Evolutionary conservation across 1,284 basidiomycete species (phyloP), one percentile per base, ranked within the genome.

Genomic region (Papiliotrema flavescens): DNA sequence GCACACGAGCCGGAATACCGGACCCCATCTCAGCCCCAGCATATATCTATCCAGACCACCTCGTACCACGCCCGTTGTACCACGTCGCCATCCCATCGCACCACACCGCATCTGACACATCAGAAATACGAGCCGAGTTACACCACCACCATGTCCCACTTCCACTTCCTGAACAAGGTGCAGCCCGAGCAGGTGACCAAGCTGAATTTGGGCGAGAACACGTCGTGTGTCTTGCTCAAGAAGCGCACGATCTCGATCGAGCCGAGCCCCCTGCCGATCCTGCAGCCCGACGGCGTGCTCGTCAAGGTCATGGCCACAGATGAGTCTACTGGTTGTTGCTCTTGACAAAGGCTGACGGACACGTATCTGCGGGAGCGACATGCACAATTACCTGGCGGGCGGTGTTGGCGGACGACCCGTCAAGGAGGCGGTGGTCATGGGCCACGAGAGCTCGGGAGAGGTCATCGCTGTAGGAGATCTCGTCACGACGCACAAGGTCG

Each of bases 381-480:
- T 75, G 60, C 73, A 75, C 59, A 69, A 70, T 46, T 75, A 71
- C 54, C 51, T 66, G 2, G 62, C 67, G 0, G 71, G 71, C 13
- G 73, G 73, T 7, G 73, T 75, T 13, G 73, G 71, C 22, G 73
- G 73, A 3, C 54, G 71, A 20, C 71, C 73, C 3, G 66, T 75
- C 26, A 65, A 56, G 5, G 59, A 74, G 44, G 75, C 76, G n/a
- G 69, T 76, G 42, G 70, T 75, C 3, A 70, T 76, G 64, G 76
- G 76, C 2, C 76, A 78, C 54, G 76, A 78, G 63, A 65, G 59
- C 19, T 66, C 70, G 1, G 74, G 75, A 43, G 69, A 70, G 59
- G 73, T 74, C 40, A 69, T 73, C 49, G 70, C 71, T 26, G 73
- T 77, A 1, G 75, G 75, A 11, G 67, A 71, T 23, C 46, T 66